Evolutionary conservation across 768 basidiomycete species (phyloP).

Genomic region (Boletellus ananas): DNA sequence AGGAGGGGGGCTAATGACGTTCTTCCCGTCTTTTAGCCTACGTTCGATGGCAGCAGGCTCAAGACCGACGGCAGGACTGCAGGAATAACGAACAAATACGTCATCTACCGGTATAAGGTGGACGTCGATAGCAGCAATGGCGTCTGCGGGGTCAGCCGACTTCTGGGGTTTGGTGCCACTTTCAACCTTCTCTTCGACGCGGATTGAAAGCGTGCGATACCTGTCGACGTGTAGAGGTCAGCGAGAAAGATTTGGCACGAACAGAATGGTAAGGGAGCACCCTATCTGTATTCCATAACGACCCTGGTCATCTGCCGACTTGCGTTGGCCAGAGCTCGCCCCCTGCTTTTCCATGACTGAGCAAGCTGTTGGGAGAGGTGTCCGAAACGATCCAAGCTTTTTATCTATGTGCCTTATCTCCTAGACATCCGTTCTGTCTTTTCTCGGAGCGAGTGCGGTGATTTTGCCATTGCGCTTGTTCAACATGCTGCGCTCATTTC

Average conservation of each 20-base stretch:
- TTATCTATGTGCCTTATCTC: conserved; percentile 16
- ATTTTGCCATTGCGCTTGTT: conserved; percentile 24
- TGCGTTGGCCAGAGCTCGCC: conserved; percentile 7
- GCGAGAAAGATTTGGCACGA: accelerated
- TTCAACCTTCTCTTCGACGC: conserved; percentile 33
- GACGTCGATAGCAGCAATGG: conserved; percentile 45
- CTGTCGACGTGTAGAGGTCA: conserved; percentile 13
- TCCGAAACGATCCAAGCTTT: neutral
- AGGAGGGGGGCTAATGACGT: conserved; percentile 47
- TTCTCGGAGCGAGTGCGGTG: conserved; percentile 8
- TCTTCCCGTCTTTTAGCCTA: conserved; percentile 39
- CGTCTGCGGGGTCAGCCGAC: conserved; percentile 33
- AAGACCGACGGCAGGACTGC: conserved; percentile 43
- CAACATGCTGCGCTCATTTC: conserved; percentile 22
- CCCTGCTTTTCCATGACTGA: conserved; percentile 19
- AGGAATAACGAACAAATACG: conserved; percentile 42
- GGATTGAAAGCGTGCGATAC: conserved; percentile 46
- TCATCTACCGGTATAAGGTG: conserved; percentile 42
- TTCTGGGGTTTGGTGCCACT: conserved; percentile 14
- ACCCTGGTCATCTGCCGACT: conserved; percentile 15
- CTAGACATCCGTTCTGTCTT: neutral
- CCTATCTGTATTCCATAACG: conserved; percentile 32
- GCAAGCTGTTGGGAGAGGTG: neutral
- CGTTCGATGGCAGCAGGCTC: conserved; percentile 43
- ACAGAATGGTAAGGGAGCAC: conserved; percentile 1